Evolutionary conservation across 352 stramenopile species (phyloP).

Genomic region (Phytophthora agathidicida): DNA sequence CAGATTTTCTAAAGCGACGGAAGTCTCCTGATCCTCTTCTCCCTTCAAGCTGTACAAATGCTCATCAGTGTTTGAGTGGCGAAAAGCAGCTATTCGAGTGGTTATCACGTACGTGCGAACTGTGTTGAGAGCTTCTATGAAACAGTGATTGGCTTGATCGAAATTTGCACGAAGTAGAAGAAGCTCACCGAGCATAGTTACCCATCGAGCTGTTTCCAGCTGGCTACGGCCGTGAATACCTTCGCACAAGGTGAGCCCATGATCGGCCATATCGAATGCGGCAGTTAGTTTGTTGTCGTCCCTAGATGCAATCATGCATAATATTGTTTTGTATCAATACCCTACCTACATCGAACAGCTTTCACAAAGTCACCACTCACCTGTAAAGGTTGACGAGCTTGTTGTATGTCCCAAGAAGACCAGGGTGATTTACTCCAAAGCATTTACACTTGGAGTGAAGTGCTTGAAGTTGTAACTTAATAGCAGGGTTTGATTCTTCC

Average conservation of each 20-base stretch:
- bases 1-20: conserved; percentile 55
- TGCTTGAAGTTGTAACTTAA: conserved; percentile 60
- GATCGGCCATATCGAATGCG: conserved; percentile 45
- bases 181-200: conserved; percentile 51
- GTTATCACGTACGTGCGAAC: conserved; percentile 31
- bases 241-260: conserved; percentile 50
- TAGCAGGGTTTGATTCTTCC: conserved; percentile 35
- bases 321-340: too few relatives aligned
- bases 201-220: conserved; percentile 47
- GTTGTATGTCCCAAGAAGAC: conserved; percentile 38
- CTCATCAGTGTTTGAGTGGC: neutral
- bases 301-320: too few relatives aligned
- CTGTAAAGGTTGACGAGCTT: conserved; percentile 56
- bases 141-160: conserved; percentile 45
- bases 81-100: neutral
- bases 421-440: conserved; percentile 41
- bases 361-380: too few relatives aligned
- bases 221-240: conserved; percentile 37
- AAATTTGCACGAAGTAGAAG: conserved; percentile 28
- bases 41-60: conserved; percentile 34
- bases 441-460: conserved; percentile 53
- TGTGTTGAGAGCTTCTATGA: conserved; percentile 36
- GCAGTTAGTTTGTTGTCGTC: conserved; percentile 26
- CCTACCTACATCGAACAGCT: too few relatives aligned
- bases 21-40: conserved; percentile 36